Conservation (phyloP, 306 rosid species). For the Arachis stenosperma region DNA sequence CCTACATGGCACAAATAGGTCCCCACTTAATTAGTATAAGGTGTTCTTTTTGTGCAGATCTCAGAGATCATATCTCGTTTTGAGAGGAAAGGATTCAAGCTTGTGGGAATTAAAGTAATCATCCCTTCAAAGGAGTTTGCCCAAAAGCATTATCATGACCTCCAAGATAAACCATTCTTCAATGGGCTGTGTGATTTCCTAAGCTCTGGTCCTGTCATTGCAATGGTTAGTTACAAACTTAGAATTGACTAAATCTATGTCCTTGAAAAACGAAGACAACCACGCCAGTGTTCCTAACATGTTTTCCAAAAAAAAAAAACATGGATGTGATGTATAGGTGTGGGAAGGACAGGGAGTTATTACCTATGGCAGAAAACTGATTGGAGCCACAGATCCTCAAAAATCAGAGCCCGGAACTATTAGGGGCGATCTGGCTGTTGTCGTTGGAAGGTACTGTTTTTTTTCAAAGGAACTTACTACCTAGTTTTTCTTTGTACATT, state of each 20-base stretch:
- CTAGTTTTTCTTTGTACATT: conserved; percentile 10
- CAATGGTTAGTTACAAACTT: conserved; percentile 61
- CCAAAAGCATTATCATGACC: conserved; percentile 87
- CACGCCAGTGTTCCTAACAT: conserved; percentile 2
- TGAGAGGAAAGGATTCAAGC: conserved; percentile 89
- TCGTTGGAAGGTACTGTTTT: conserved; percentile 82
- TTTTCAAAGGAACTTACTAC: neutral
- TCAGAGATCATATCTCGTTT: conserved; percentile 92
- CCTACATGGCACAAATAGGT: conserved; percentile 4
- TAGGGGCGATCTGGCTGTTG: conserved; percentile 93
- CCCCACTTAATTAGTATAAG: neutral
- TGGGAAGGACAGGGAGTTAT: conserved; percentile 99
- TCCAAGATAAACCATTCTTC: conserved; percentile 90
- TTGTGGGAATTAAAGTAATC: conserved; percentile 83
- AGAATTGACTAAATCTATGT: conserved; percentile 41
- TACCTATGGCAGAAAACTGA: conserved; percentile 83
- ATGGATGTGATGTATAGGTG: conserved; percentile 53
- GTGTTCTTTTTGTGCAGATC: conserved; percentile 52
- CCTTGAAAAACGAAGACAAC: conserved; percentile 4
- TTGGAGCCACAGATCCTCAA: conserved; percentile 97
- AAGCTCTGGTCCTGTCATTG: conserved; percentile 96
- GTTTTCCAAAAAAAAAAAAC: conserved; percentile 31
- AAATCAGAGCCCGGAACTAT: conserved; percentile 97
- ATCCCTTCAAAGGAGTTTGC: conserved; percentile 88
- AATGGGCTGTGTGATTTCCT: conserved; percentile 85